These are phyloP conservation scores for Gelatoporia subvermispora DNA, from an alignment of 768 basidiomycete species.

Conservation along the genomic window DNA sequence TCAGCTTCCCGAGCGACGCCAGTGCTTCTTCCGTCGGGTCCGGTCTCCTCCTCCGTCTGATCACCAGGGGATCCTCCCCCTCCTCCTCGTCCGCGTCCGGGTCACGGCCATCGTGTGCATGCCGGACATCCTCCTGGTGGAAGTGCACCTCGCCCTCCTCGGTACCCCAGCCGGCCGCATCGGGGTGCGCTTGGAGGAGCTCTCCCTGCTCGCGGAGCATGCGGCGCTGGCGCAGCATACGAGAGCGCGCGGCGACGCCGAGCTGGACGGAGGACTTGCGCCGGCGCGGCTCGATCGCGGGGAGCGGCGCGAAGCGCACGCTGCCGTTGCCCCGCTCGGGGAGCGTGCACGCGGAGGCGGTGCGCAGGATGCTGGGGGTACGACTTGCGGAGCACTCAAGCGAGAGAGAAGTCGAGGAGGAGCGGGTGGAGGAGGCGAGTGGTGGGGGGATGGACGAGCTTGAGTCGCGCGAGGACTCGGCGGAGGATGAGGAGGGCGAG, in stretches of 20 bases:
- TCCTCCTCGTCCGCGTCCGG: constrained; percentile 9
- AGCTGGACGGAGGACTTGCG: constrained; percentile 26
- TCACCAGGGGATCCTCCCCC: not conserved
- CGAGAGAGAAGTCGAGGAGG: not conserved
- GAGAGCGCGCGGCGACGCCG: constrained; percentile 33
- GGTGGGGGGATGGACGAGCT: constrained; percentile 2
- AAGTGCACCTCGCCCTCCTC: not conserved
- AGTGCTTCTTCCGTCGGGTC: constrained; percentile 21
- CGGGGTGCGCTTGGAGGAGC: constrained; percentile 5
- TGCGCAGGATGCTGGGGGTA: constrained; percentile 11
- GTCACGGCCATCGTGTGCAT: constrained; percentile 3
- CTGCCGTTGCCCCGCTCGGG: constrained; percentile 10
- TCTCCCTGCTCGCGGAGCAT: constrained; percentile 17
- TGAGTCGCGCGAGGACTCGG: constrained; percentile 2
- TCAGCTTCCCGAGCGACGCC: constrained; percentile 18
- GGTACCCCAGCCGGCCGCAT: not conserved
- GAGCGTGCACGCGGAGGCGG: constrained; percentile 14
- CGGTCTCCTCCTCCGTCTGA: constrained; percentile 7
- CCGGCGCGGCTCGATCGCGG: constrained; percentile 25
- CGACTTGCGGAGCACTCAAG: not conserved
- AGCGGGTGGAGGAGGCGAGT: not conserved
- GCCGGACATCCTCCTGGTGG: not conserved
- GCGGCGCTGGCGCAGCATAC: constrained; percentile 26
- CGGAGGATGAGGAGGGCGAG: not conserved
- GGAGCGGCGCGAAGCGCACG: constrained; percentile 34